phyloP scores from a whole-genome alignment of 1,139 yeast genomes.

The Candida tetrigidarum region DNA sequence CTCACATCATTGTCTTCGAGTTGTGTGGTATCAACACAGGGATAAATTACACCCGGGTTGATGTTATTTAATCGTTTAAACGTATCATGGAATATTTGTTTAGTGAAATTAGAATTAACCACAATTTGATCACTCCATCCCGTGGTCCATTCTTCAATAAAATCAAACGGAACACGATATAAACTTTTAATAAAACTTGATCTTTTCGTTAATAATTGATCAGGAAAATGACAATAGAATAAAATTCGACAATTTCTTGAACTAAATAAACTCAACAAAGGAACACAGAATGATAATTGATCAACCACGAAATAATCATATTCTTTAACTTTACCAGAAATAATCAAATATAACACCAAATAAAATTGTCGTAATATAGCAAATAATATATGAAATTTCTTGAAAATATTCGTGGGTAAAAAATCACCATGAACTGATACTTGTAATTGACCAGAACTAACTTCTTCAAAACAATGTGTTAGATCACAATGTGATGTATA shows the following conservation, averaged over 20 bases:
- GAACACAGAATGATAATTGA: conserved; percentile 86
- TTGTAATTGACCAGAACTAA: conserved; percentile 54
- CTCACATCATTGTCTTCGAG: conserved; percentile 23
- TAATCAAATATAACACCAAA: conserved; percentile 53
- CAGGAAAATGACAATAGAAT: conserved; percentile 97
- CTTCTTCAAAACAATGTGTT: conserved; percentile 90
- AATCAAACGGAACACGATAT: conserved; percentile 83
- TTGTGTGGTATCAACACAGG: conserved; percentile 68
- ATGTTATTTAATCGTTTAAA: conserved; percentile 49
- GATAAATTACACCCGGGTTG: conserved; percentile 79
- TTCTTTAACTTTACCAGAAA: conserved; percentile 48
- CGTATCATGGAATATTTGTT: conserved; percentile 64
- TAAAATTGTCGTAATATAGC: conserved; percentile 85
- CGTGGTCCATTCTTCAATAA: conserved; percentile 80
- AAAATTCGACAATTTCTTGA: conserved; percentile 50
- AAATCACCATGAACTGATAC: conserved; percentile 83
- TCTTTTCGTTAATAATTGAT: conserved; percentile 72
- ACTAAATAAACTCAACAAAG: conserved; percentile 62
- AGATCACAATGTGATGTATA: conserved; percentile 91
- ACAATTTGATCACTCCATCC: conserved; percentile 76
- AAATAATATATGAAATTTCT: conserved; percentile 76
- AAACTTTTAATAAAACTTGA: conserved; percentile 57
- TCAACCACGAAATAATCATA: conserved; percentile 84
- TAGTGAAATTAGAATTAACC: conserved; percentile 88
- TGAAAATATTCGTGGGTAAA: conserved; percentile 70